Percentiles rank a stretch among this genome's conserved stretches.
phyloP scores from a whole-genome alignment of 1,139 yeast species.

The Blastobotrys malaysiensis region DNA sequence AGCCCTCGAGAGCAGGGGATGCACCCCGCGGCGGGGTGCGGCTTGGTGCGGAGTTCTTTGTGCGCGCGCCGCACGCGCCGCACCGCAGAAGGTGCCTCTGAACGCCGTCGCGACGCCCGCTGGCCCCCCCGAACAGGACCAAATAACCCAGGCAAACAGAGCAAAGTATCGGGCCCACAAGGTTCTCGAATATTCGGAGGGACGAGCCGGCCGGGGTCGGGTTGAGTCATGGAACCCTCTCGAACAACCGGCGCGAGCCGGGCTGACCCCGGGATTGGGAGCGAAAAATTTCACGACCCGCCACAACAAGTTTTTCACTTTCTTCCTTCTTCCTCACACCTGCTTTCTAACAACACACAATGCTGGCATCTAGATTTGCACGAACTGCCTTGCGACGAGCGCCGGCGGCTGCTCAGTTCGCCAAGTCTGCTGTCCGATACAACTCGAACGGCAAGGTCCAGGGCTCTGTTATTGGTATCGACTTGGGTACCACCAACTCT shows the following conservation, averaged over 20 bases:
- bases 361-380: constrained; percentile 34
- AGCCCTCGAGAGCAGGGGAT: too few relatives aligned
- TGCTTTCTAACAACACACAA: constrained; percentile 9
- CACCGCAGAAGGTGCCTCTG: too few relatives aligned
- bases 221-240: constrained; percentile 2
- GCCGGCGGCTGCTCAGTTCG: constrained; percentile 5
- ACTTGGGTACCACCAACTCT: constrained; percentile 98
- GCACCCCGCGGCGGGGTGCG: too few relatives aligned
- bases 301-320: constrained; percentile 1
- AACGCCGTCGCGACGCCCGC: too few relatives aligned
- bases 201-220: too few relatives aligned
- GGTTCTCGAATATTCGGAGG: too few relatives aligned
- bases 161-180: too few relatives aligned
- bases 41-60: too few relatives aligned
- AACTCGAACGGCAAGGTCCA: constrained; percentile 38
- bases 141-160: too few relatives aligned
- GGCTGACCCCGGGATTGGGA: neutral
- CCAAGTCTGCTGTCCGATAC: constrained; percentile 26
- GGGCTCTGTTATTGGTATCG: constrained; percentile 90
- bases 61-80: too few relatives aligned
- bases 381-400: constrained; percentile 26
- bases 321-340: constrained; percentile 2
- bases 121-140: too few relatives aligned
- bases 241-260: constrained; percentile 1
- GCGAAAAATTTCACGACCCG: neutral